Evolutionary conservation across 768 basidiomycete genomes (phyloP).

Genomic region (Tephrocybe sp.): DNA sequence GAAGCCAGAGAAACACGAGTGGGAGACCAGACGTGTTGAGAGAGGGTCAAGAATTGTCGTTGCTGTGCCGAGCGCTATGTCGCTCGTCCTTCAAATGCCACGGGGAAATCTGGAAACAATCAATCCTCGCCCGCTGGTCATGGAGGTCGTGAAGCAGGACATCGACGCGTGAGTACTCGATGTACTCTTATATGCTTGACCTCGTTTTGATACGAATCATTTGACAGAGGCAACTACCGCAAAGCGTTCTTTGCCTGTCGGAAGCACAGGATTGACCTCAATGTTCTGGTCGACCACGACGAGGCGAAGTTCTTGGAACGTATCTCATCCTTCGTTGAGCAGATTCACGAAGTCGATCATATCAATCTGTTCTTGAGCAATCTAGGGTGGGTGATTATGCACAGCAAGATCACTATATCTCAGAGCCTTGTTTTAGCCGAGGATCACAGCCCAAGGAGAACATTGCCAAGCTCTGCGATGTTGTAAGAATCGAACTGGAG

Average conservation of each 20-base stretch:
- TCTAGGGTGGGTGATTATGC: constrained; percentile 59
- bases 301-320: constrained; percentile 62
- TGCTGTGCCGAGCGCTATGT: constrained; percentile 85
- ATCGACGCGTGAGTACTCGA: constrained; percentile 59
- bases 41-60: constrained; percentile 88
- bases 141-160: constrained; percentile 79
- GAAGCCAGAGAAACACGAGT: constrained; percentile 33
- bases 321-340: constrained; percentile 72
- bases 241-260: constrained; percentile 91
- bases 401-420: not conserved
- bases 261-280: constrained; percentile 91
- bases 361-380: constrained; percentile 90
- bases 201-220: not conserved
- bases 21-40: constrained; percentile 82
- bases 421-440: constrained; percentile 41
- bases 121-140: constrained; percentile 87
- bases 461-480: constrained; percentile 74
- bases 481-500: constrained; percentile 72
- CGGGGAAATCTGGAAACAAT: constrained; percentile 96
- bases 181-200: not conserved
- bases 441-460: constrained; percentile 56
- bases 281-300: constrained; percentile 83
- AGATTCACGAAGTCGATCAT: constrained; percentile 87
- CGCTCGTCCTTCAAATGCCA: constrained; percentile 94
- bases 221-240: constrained; percentile 66